Conservation (phyloP, 441 rosid genomes). For the Cnidoscolus chayamansa region DNA sequence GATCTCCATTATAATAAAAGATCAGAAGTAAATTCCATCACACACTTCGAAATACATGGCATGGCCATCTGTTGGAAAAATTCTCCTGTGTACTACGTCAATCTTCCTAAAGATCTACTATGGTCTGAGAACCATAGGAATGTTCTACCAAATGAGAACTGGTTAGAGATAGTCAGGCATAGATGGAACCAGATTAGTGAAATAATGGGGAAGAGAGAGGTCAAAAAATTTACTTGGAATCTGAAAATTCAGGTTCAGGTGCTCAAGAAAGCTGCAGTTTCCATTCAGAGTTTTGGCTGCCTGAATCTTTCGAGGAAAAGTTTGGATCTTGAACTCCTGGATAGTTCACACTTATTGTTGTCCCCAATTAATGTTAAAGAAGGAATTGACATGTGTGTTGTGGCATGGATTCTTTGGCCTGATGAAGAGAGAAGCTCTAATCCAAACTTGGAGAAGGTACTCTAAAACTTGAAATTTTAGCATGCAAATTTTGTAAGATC, state of each 20-base stretch:
- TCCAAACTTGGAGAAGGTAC: conserved; percentile 90
- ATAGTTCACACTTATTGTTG: conserved; percentile 51
- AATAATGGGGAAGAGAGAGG: conserved; percentile 70
- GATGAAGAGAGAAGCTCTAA: conserved; percentile 91
- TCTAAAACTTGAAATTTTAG: conserved; percentile 3
- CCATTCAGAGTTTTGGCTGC: conserved; percentile 58
- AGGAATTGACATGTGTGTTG: conserved; percentile 74
- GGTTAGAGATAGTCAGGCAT: conserved; percentile 46
- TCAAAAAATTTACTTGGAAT: conserved; percentile 86
- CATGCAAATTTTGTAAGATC: neutral
- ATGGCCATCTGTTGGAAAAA: conserved; percentile 90
- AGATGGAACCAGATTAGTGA: conserved; percentile 77
- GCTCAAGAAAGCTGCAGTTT: conserved; percentile 66
- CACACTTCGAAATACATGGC: conserved; percentile 76
- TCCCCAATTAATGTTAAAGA: conserved; percentile 48
- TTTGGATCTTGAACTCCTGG: conserved; percentile 49
- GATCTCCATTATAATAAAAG: conserved; percentile 75
- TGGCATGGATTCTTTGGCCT: conserved; percentile 97
- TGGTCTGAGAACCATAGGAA: conserved; percentile 41
- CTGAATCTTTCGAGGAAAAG: conserved; percentile 41
- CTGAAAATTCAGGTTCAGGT: conserved; percentile 89
- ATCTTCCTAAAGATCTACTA: conserved; percentile 75
- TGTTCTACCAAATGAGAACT: conserved; percentile 35
- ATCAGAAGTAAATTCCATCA: conserved; percentile 43
- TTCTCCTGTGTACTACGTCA: conserved; percentile 81